Evolutionary conservation across 805 yeast species (phyloP).

Genomic region (Yamadazyma takamatsuzukensis): DNA sequence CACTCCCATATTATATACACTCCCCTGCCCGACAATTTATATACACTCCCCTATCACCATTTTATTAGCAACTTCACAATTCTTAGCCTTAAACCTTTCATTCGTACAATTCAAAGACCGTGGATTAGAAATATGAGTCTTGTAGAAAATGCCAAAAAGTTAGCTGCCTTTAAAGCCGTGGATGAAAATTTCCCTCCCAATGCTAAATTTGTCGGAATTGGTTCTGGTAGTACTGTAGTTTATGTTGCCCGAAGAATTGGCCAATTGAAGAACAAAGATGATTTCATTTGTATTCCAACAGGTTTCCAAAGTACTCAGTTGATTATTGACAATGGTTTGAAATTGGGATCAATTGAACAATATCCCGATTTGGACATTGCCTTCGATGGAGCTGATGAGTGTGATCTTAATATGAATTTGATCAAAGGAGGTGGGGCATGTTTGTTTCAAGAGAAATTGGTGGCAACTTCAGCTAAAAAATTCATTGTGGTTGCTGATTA

Average conservation of each 20-base stretch:
- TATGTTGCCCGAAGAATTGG: conserved; percentile 94
- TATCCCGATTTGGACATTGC: conserved; percentile 82
- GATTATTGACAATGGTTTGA: conserved; percentile 76
- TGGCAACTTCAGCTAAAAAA: conserved; percentile 71
- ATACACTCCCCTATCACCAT: too few relatives aligned
- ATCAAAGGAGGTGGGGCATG: conserved; percentile 99
- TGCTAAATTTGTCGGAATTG: conserved; percentile 83
- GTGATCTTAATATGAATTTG: conserved; percentile 70
- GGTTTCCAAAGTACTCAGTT: conserved; percentile 93
- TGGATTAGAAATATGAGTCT: conserved; percentile 18
- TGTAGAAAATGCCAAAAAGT: conserved; percentile 79
- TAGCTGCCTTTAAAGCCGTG: conserved; percentile 89
- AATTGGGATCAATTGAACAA: conserved; percentile 79
- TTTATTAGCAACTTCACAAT: too few relatives aligned
- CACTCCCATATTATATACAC: too few relatives aligned
- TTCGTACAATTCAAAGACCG: too few relatives aligned
- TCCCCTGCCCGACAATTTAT: too few relatives aligned
- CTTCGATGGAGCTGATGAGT: conserved; percentile 98
- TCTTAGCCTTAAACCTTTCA: too few relatives aligned
- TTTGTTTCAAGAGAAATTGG: conserved; percentile 91
- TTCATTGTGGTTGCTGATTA: conserved; percentile 91
- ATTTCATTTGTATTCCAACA: conserved; percentile 84
- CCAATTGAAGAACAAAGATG: conserved; percentile 49
- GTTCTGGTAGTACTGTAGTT: conserved; percentile 97
- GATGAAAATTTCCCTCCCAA: conserved; percentile 72